Evolutionary conservation across 495 filamentous ascomycete species (phyloP), one percentile per base, ranked within the genome.

Genomic region (Aspergillus wentii): DNA sequence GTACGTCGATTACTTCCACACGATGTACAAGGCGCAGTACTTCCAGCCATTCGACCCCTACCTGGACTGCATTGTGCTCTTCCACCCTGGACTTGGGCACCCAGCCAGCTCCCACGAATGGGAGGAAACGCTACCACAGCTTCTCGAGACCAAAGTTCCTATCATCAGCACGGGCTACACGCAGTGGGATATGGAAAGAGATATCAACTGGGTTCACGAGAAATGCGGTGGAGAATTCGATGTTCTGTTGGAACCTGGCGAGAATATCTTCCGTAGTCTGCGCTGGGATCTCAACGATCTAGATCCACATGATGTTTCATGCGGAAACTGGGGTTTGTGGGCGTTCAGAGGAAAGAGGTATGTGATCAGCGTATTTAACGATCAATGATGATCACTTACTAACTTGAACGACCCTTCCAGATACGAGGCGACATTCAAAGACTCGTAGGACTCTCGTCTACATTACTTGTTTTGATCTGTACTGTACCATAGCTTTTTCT

Each of bases 1-100:
- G 1, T 95, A 88, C 50, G 90, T 96, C 17, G 94, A 99, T 42
- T 96, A 99, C 64, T 99, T 90, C 69, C 90, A 99, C 59, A 96
- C 88, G 1, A 75, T 99, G 52, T 90, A 97, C 64, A 79, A 91
- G 50, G 81, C 91, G 1, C 78, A 83, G 20, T 71, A 86, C 39
- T 99, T 97, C 68, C 75, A 84, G 17, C 94, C 94, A 0, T 96
- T 86, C 62, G 92, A 99, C 59, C 92, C 92, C 1, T 99, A 99
- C 59, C 91, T 99, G 49, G 92, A 99, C 66, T 86, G 82, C 56
- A 89, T 99, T 50, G 78, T 99, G 52, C 74, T 94, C 35, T 99
- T 96, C 71, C 92, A 99, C 59, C 92, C 92, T 2, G 92, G 92
- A 5, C 69, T 99, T 15, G 92, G 92, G 15, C 94, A 99, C 59